These are phyloP conservation scores for Hyaloscypha bicolor DNA, from an alignment of 495 filamentous ascomycete species.

Conservation along the genomic window DNA sequence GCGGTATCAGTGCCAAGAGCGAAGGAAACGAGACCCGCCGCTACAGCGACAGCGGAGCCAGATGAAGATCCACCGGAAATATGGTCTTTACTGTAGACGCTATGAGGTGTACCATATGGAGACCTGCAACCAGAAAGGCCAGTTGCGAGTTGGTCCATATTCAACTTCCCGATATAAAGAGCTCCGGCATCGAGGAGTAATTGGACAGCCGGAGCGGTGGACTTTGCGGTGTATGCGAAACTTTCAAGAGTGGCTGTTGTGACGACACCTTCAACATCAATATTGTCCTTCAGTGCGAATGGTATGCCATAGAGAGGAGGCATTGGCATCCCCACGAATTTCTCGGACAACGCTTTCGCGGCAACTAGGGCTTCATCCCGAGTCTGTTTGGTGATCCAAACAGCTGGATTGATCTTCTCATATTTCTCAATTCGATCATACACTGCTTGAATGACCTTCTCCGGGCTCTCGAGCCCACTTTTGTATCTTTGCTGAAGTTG, in stretches of 20 bases:
- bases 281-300: constrained; percentile 66
- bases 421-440: constrained; percentile 49
- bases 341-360: constrained; percentile 45
- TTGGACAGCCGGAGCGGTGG: constrained; percentile 40
- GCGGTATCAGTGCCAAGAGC: constrained; percentile 68
- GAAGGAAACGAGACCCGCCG: constrained; percentile 59
- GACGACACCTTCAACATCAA: constrained; percentile 57
- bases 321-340: constrained; percentile 47
- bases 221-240: constrained; percentile 51
- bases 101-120: constrained; percentile 59
- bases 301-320: constrained; percentile 66
- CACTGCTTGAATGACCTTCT: constrained; percentile 41
- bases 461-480: constrained; percentile 35
- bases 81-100: constrained; percentile 53
- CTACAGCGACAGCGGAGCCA: constrained; percentile 60
- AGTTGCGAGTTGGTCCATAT: constrained; percentile 70
- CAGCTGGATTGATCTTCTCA: constrained; percentile 48
- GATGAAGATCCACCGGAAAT: constrained; percentile 68
- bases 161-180: constrained; percentile 66
- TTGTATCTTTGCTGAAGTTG: constrained; percentile 40
- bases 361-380: constrained; percentile 42
- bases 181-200: constrained; percentile 52
- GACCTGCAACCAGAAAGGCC: constrained; percentile 63
- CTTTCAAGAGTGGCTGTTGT: constrained; percentile 63
- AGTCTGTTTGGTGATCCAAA: constrained; percentile 54